Conservation (phyloP, 2,329 filamentous ascomycete species). For the Aspergillus sergii region DNA sequence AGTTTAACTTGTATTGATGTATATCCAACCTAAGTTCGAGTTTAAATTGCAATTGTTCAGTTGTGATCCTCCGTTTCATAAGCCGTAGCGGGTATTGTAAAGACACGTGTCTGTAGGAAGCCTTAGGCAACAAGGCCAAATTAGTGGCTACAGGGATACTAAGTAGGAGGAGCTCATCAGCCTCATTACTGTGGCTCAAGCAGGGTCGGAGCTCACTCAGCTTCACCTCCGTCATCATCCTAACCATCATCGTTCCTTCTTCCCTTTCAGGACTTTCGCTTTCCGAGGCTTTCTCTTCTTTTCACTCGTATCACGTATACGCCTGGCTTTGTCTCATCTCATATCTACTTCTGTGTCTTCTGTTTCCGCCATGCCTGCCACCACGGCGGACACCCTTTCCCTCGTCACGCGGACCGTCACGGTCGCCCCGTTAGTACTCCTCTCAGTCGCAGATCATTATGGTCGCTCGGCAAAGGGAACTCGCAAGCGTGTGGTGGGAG, state of each 20-base stretch:
- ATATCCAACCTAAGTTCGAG: background rate
- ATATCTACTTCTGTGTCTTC: conserved; percentile 2
- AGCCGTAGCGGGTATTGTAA: background rate
- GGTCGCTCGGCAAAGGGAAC: conserved; percentile 90
- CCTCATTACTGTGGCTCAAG: background rate
- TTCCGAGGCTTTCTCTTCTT: background rate
- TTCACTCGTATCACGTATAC: background rate
- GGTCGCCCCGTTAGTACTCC: conserved; percentile 94
- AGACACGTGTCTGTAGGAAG: background rate
- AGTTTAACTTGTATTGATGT: background rate
- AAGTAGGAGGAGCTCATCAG: background rate
- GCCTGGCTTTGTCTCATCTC: background rate
- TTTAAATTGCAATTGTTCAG: background rate
- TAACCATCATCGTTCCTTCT: background rate
- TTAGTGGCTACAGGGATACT: background rate
- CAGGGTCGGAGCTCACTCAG: background rate
- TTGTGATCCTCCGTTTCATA: background rate
- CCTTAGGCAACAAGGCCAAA: background rate
- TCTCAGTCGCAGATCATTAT: conserved; percentile 98
- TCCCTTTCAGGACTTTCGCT: background rate
- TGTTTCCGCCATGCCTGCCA: conserved; percentile 77
- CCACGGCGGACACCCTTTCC: conserved; percentile 92
- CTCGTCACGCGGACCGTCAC: conserved; percentile 94
- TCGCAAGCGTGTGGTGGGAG: conserved; percentile 86
- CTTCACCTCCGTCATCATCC: conserved; percentile 2